Conservation (phyloP, 345 rosid species). For the Corymbia maculata region DNA sequence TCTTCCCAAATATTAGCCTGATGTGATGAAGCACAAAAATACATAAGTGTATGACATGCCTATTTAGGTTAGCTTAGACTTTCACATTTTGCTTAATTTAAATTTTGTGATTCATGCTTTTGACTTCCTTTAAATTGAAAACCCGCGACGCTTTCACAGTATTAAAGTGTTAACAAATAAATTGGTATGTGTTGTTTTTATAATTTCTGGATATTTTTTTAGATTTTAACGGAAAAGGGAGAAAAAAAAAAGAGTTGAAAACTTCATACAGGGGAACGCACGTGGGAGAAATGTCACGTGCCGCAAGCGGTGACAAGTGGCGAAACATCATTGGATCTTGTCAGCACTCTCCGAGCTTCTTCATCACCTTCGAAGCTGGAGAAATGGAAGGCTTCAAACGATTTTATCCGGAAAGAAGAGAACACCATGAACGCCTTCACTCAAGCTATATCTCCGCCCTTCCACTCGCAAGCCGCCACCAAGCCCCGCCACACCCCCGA, state of each 20-base stretch:
- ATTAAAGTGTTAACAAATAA: not conserved
- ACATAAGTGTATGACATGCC: not conserved
- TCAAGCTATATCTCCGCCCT: conserved; percentile 22
- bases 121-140: not conserved
- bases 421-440: conserved; percentile 34
- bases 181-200: not conserved
- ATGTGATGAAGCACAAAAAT: not conserved
- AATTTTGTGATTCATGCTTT: not conserved
- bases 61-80: fast-evolving
- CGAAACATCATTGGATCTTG: not conserved
- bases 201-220: not conserved
- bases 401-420: not conserved
- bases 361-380: not conserved
- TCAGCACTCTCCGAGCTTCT: conserved; percentile 10
- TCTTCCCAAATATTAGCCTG: fast-evolving
- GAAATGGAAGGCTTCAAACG: not conserved
- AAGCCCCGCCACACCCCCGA: conserved; percentile 4
- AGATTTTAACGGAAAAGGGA: not conserved
- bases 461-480: not conserved
- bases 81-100: too few relatives aligned
- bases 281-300: not conserved
- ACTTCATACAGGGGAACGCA: not conserved
- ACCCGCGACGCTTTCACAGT: not conserved
- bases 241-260: not conserved
- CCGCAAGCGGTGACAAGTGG: not conserved